Percentiles rank a stretch among this genome's conserved stretches.
These are phyloP conservation scores for Pigoraptor vietnamica DNA, from an alignment of 78 protist genomes.

Conservation along the genomic window DNA sequence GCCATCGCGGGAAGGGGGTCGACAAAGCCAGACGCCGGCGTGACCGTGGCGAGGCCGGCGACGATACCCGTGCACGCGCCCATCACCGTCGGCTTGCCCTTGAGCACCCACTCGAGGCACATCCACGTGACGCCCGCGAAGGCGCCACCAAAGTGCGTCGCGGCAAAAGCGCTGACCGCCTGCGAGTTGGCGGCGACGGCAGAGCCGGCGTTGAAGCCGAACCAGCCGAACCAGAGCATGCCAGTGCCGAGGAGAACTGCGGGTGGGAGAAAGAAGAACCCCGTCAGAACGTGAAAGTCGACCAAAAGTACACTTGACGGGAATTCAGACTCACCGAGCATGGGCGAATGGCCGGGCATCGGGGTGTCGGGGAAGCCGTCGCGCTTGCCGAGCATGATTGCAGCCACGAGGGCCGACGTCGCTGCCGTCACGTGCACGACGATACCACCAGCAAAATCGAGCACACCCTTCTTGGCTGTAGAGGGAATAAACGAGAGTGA, in stretches of 20 bases:
- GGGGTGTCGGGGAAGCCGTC: neutral
- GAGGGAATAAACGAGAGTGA: too few relatives aligned
- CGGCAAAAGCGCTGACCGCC: slow-evolving; percentile 59
- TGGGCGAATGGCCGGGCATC: neutral
- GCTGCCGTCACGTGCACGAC: slow-evolving; percentile 83
- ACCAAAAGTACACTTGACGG: neutral
- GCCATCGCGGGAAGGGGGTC: slow-evolving; percentile 46
- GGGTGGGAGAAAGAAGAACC: neutral
- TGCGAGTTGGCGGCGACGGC: slow-evolving; percentile 47
- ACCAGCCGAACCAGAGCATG: slow-evolving; percentile 86
- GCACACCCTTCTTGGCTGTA: slow-evolving; percentile 33
- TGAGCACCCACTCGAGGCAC: neutral
- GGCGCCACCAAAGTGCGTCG: slow-evolving; percentile 56
- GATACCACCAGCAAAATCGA: slow-evolving; percentile 88
- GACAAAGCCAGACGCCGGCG: slow-evolving; percentile 77
- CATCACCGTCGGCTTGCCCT: neutral
- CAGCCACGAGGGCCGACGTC: slow-evolving; percentile 60
- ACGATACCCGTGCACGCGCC: slow-evolving; percentile 12
- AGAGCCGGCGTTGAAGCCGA: slow-evolving; percentile 85
- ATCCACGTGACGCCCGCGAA: neutral
- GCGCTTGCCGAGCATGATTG: slow-evolving; percentile 20
- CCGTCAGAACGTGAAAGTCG: neutral
- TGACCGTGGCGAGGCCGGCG: slow-evolving; percentile 72
- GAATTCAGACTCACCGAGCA: neutral
- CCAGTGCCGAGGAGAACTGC: slow-evolving; percentile 51